Conservation (phyloP, 2,329 filamentous ascomycete genomes). For the Apiospora pterosperma region DNA sequence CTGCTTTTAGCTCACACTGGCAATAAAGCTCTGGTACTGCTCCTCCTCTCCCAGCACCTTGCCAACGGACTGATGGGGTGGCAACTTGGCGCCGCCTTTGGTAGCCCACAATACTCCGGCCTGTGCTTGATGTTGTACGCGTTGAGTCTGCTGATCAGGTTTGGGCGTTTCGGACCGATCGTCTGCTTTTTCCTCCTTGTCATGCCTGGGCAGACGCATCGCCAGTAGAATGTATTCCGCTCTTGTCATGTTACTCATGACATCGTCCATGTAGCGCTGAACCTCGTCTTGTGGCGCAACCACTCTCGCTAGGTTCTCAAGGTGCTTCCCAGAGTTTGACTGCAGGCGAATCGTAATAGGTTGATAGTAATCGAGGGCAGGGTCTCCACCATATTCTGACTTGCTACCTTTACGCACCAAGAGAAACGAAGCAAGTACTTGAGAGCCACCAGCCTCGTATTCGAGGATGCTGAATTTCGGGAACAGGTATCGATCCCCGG, state of each 20-base stretch:
- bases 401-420: conserved; percentile 69
- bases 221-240: conserved; percentile 65
- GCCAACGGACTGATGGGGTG: conserved; percentile 15
- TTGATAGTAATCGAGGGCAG: conserved; percentile 69
- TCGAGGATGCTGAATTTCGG: conserved; percentile 77
- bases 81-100: conserved; percentile 18
- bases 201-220: conserved; percentile 57
- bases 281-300: conserved; percentile 64
- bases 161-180: conserved; percentile 18
- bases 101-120: conserved; percentile 31
- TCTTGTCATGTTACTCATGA: conserved; percentile 67
- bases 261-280: conserved; percentile 63
- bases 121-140: conserved; percentile 12
- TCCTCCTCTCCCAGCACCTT: conserved; percentile 38
- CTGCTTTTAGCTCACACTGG: conserved; percentile 31
- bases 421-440: conserved; percentile 72
- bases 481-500: conserved; percentile 73
- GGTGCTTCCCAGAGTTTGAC: conserved; percentile 49
- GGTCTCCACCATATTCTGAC: conserved; percentile 63
- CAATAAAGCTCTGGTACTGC: conserved; percentile 44
- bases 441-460: conserved; percentile 53
- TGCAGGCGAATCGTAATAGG: conserved; percentile 64
- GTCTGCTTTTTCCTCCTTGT: conserved; percentile 30
- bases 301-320: conserved; percentile 59
- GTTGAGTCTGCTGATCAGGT: conserved; percentile 16